Evolutionary conservation across 768 basidiomycete genomes (phyloP).

Genomic region (Boletus rubroflammeus): DNA sequence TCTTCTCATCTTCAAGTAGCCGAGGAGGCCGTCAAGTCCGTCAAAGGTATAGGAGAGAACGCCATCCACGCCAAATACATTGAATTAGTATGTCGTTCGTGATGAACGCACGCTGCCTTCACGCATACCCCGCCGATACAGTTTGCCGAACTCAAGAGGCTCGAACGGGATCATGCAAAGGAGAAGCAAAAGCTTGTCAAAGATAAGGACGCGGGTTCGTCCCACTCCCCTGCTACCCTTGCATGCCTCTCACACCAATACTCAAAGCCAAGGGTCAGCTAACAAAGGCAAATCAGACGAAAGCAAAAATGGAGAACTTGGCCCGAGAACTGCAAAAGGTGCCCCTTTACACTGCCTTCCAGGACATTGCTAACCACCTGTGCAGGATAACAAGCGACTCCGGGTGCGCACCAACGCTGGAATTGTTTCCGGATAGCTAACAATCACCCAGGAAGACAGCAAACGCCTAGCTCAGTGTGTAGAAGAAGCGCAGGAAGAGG

Average conservation of each 20-base stretch:
- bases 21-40: slow-evolving; percentile 84
- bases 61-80: slow-evolving; percentile 84
- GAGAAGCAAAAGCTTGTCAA: slow-evolving; percentile 89
- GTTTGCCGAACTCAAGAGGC: slow-evolving; percentile 85
- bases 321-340: slow-evolving; percentile 90
- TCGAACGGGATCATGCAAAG: slow-evolving; percentile 86
- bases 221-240: slow-evolving; percentile 4
- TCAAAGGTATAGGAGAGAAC: slow-evolving; percentile 79
- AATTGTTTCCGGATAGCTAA: slow-evolving; percentile 18
- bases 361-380: slow-evolving; percentile 17
- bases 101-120: slow-evolving; percentile 16
- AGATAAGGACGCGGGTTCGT: slow-evolving; percentile 83
- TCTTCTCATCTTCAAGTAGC: slow-evolving; percentile 42
- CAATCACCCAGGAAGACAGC: slow-evolving; percentile 66
- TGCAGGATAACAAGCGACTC: slow-evolving; percentile 84
- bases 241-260: slow-evolving; percentile 14
- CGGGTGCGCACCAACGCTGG: slow-evolving; percentile 49
- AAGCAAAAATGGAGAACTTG: slow-evolving; percentile 86
- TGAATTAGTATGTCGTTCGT: slow-evolving; percentile 61
- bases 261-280: slow-evolving; percentile 72
- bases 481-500: slow-evolving; percentile 87
- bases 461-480: slow-evolving; percentile 75
- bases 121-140: slow-evolving; percentile 34
- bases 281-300: slow-evolving; percentile 85
- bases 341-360: not conserved